phyloP scores from a whole-genome alignment of 176 grass and related monocot species.

The Puya raimondii region DNA sequence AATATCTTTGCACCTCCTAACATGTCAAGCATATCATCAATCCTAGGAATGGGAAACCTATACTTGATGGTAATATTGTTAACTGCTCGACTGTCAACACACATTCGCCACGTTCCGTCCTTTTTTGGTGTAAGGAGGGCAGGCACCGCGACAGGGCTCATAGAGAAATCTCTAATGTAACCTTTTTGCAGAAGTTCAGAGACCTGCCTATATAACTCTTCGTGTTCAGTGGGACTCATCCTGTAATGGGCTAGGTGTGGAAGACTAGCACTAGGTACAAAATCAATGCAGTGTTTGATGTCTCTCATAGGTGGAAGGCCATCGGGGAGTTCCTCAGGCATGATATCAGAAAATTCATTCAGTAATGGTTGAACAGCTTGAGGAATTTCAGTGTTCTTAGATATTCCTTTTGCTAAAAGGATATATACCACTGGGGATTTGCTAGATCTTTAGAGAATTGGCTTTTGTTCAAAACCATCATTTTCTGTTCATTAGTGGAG shows the following conservation, averaged over 20 bases:
- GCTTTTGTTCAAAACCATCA: no score
- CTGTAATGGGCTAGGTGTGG: not conserved
- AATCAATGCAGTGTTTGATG: not conserved
- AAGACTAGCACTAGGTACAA: not conserved
- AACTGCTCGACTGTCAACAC: not conserved
- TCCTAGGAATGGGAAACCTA: not conserved
- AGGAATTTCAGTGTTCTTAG: no score
- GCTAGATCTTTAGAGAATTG: no score
- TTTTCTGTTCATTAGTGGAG: no score
- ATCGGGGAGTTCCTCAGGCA: not conserved
- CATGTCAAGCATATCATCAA: not conserved
- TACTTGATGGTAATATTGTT: slow-evolving; percentile 8
- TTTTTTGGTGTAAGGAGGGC: not conserved
- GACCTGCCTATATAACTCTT: not conserved
- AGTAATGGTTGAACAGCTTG: no score
- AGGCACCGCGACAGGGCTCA: not conserved
- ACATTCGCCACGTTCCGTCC: not conserved
- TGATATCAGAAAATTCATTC: not conserved
- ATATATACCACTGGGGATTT: no score
- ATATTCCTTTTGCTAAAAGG: no score
- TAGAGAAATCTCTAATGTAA: not conserved
- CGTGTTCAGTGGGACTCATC: not conserved
- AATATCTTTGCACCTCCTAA: not conserved
- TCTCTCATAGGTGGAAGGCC: not conserved
- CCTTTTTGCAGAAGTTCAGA: not conserved